Evolutionary conservation across 169 alveolate species (phyloP).

Genomic region (Eimeria sp.): DNA sequence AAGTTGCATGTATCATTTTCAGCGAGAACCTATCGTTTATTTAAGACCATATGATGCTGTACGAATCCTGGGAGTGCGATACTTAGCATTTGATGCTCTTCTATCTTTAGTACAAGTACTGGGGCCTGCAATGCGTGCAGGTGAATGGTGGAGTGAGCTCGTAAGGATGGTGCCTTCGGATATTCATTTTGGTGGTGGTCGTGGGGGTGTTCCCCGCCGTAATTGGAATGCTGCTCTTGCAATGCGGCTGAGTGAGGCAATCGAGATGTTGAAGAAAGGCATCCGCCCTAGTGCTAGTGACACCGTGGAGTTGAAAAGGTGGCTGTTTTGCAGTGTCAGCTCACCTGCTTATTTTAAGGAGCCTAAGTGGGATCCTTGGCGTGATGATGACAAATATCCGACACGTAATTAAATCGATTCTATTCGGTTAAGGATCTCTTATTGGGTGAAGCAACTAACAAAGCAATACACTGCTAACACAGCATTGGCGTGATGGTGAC

Average conservation of each 20-base stretch:
- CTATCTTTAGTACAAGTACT: neutral
- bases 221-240: neutral
- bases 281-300: neutral
- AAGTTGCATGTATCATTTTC: neutral
- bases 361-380: slow-evolving; percentile 4
- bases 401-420: neutral
- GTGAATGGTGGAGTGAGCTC: neutral
- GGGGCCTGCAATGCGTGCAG: neutral
- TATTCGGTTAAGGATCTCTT: neutral
- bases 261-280: neutral
- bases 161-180: neutral
- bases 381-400: neutral
- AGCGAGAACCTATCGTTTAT: neutral
- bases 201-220: neutral
- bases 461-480: too few relatives aligned
- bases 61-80: neutral
- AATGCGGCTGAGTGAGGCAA: neutral
- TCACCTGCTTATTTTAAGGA: neutral
- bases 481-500: slow-evolving; percentile 22
- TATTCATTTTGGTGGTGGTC: neutral
- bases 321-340: neutral
- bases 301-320: neutral
- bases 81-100: neutral
- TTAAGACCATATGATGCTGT: neutral
- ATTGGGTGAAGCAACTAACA: too few relatives aligned